Conservation (phyloP, 2,329 filamentous ascomycete species). For the Dichotomopilus funicola region DNA sequence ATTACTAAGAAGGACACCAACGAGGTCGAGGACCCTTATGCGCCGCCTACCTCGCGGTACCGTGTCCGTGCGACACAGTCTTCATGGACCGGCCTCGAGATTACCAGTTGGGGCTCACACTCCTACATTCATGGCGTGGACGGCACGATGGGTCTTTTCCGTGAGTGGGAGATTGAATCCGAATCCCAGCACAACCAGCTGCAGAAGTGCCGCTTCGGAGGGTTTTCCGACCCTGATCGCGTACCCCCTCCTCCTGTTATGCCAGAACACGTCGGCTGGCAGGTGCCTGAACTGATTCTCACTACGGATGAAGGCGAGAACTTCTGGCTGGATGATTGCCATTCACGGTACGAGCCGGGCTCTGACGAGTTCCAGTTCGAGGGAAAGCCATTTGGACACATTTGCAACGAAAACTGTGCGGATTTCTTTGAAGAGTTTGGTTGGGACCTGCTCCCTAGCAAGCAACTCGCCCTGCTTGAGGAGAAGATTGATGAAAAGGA, state of each 20-base stretch:
- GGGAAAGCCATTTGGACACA: neutral
- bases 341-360: neutral
- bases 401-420: neutral
- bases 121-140: neutral
- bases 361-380: neutral
- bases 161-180: neutral
- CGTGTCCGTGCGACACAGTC: neutral
- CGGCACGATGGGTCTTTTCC: neutral
- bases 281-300: neutral
- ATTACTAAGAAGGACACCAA: neutral
- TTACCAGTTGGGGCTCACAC: neutral
- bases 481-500: neutral
- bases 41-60: neutral
- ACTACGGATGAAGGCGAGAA: conserved; percentile 1
- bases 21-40: neutral
- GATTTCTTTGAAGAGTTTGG: neutral
- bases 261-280: no score
- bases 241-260: neutral
- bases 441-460: neutral
- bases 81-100: conserved; percentile 3
- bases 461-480: neutral
- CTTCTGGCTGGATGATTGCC: conserved; percentile 1
- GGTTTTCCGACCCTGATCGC: neutral
- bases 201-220: neutral
- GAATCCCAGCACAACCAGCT: neutral